A percentile compares a stretch with the other conserved stretches of the same genome.
These are phyloP conservation scores for Ogataea wickerhamii DNA, from an alignment of 805 yeast genomes.

Conservation along the genomic window DNA sequence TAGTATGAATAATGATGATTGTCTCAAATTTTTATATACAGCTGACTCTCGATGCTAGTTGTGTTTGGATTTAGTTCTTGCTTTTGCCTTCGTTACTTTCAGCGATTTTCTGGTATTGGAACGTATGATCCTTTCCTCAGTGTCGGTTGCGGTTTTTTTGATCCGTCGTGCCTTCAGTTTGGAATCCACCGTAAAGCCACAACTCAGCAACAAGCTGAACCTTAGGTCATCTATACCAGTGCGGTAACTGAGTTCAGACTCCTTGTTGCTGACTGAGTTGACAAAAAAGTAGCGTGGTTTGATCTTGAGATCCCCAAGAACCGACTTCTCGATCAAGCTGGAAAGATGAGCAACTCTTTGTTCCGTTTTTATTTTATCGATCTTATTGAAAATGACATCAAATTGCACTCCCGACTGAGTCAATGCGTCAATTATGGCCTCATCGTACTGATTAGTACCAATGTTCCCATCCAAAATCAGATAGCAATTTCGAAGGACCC, in stretches of 20 bases:
- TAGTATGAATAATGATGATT: too few relatives aligned
- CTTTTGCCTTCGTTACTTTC: conserved; percentile 5
- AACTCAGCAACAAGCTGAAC: conserved; percentile 47
- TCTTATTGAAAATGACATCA: conserved; percentile 74
- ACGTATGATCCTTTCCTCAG: conserved; percentile 10
- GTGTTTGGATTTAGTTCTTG: too few relatives aligned
- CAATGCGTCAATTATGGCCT: conserved; percentile 46
- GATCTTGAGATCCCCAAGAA: conserved; percentile 39
- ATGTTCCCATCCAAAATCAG: conserved; percentile 57
- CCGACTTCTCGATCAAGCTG: conserved; percentile 35
- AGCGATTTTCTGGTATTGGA: conserved; percentile 14
- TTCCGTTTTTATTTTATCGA: conserved; percentile 49
- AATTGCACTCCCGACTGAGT: conserved; percentile 57
- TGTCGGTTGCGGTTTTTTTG: conserved; percentile 11
- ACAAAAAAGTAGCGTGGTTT: conserved; percentile 45
- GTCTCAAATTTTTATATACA: too few relatives aligned
- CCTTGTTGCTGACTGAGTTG: conserved; percentile 39
- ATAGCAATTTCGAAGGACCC: conserved; percentile 54
- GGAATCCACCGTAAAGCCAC: conserved; percentile 36
- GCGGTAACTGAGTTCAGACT: conserved; percentile 27
- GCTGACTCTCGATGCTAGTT: too few relatives aligned
- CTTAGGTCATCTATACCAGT: conserved; percentile 56
- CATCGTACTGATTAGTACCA: conserved; percentile 60
- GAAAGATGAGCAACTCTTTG: conserved; percentile 35
- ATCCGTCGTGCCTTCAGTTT: conserved; percentile 12